A percentile compares a stretch with the other conserved stretches of the same genome.
phyloP scores from a whole-genome alignment of 306 rosid genomes.

The Alnus glutinosa region DNA sequence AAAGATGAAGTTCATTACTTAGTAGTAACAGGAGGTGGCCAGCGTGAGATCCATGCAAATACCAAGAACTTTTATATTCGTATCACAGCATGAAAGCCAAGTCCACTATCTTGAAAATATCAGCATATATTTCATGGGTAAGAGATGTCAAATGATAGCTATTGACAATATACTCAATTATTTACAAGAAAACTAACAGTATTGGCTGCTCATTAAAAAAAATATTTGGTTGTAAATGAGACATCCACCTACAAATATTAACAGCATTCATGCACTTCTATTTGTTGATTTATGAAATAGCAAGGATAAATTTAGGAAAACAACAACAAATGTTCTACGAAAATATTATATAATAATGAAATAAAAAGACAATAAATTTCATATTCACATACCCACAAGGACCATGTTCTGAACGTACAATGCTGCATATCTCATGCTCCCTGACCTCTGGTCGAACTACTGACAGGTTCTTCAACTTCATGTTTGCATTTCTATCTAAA shows the following conservation, averaged over 20 bases:
- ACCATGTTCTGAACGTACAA: slow-evolving; percentile 61
- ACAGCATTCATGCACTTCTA: not conserved
- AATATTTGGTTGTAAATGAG: not conserved
- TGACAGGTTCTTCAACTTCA: slow-evolving; percentile 47
- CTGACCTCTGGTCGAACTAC: slow-evolving; percentile 44
- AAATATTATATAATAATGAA: not conserved
- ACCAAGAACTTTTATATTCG: no score
- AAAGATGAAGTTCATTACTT: not conserved
- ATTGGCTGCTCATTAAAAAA: no score
- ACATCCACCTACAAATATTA: not conserved
- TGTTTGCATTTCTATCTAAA: slow-evolving; percentile 37
- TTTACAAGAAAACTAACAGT: not conserved
- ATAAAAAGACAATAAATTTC: slow-evolving; percentile 6
- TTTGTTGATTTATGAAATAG: not conserved
- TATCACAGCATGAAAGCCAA: not conserved
- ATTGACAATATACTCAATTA: not conserved
- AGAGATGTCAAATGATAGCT: not conserved
- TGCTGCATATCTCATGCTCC: slow-evolving; percentile 39
- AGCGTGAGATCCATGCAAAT: not conserved
- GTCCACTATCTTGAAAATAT: not conserved
- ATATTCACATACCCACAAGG: slow-evolving; percentile 66
- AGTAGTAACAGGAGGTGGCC: not conserved
- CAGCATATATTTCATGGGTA: not conserved
- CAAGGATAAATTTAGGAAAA: not conserved
- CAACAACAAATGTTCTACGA: slow-evolving; percentile 8